Conservation (phyloP, 164 flowering plant species). For the Vitis labrusca region DNA sequence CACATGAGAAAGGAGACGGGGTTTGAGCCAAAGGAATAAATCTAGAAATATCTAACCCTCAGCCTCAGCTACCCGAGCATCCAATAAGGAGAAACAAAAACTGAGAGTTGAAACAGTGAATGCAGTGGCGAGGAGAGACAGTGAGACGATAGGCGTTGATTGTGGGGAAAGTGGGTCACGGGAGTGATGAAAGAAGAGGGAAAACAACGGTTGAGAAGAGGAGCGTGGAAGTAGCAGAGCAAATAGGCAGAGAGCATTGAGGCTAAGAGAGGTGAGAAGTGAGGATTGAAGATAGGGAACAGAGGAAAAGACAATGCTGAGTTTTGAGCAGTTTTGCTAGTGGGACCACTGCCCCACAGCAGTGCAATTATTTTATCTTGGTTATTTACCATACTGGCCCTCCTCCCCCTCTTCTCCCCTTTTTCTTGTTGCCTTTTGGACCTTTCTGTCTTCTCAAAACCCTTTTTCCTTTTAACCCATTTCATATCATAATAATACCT, state of each 20-base stretch:
- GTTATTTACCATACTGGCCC: conserved; percentile 6
- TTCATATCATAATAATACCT: no score
- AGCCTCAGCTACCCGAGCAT: background rate
- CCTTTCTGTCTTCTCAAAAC: no score
- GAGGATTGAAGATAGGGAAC: conserved; percentile 30
- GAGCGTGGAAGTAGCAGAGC: conserved; percentile 2
- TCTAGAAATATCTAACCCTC: conserved; percentile 5
- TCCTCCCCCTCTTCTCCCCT: background rate
- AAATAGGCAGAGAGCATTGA: background rate
- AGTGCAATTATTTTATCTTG: conserved; percentile 14
- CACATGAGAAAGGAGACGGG: background rate
- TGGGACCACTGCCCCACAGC: conserved; percentile 23
- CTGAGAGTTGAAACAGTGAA: conserved; percentile 1
- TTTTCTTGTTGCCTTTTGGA: background rate
- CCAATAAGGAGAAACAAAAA: conserved; percentile 17
- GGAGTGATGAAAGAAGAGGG: conserved; percentile 14
- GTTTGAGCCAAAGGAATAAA: conserved; percentile 1
- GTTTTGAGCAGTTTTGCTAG: conserved; percentile 15
- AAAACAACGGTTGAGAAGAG: conserved; percentile 23
- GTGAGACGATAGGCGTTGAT: background rate
- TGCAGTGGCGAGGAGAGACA: conserved; percentile 1
- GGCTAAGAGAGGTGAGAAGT: background rate
- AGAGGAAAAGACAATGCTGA: conserved; percentile 43
- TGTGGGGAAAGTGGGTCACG: conserved; percentile 29
- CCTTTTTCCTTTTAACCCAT: no score